These are phyloP conservation scores for Candida vartiovaarae DNA, from an alignment of 805 yeast genomes.

Conservation along the genomic window DNA sequence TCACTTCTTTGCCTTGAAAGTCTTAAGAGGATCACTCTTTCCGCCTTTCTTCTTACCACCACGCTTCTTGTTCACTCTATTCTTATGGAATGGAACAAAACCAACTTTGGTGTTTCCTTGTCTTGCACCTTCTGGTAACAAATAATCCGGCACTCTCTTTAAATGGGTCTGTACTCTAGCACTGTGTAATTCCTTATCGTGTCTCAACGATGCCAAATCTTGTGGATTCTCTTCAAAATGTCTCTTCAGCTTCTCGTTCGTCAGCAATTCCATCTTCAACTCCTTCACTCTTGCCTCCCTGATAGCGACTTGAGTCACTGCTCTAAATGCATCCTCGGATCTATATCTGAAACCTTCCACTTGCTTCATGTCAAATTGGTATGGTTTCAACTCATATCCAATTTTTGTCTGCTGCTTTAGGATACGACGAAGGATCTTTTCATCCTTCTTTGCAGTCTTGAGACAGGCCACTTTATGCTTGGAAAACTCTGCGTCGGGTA, in stretches of 20 bases:
- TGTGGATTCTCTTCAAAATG: slow-evolving; percentile 97
- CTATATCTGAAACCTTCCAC: slow-evolving; percentile 94
- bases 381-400: slow-evolving; percentile 76
- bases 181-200: slow-evolving; percentile 83
- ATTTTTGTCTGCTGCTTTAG: slow-evolving; percentile 66
- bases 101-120: slow-evolving; percentile 47
- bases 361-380: slow-evolving; percentile 84
- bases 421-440: slow-evolving; percentile 72
- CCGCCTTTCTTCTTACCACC: slow-evolving; percentile 30
- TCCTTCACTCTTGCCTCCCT: slow-evolving; percentile 93
- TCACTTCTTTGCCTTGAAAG: slow-evolving; percentile 31
- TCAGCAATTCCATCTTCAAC: slow-evolving; percentile 75
- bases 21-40: slow-evolving; percentile 61
- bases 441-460: slow-evolving; percentile 71
- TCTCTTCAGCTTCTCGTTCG: slow-evolving; percentile 84
- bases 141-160: slow-evolving; percentile 87
- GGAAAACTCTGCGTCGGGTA: slow-evolving; percentile 76
- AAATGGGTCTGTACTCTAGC: slow-evolving; percentile 77
- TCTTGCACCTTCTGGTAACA: slow-evolving; percentile 76
- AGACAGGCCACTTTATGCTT: slow-evolving; percentile 79
- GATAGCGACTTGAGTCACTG: slow-evolving; percentile 82
- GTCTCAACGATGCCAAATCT: slow-evolving; percentile 82
- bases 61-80: slow-evolving; percentile 38
- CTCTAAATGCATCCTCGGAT: slow-evolving; percentile 94
- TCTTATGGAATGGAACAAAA: slow-evolving; percentile 65